phyloP scores from a whole-genome alignment of 2,329 filamentous ascomycete genomes.

The Sordariomycetes sp. region DNA sequence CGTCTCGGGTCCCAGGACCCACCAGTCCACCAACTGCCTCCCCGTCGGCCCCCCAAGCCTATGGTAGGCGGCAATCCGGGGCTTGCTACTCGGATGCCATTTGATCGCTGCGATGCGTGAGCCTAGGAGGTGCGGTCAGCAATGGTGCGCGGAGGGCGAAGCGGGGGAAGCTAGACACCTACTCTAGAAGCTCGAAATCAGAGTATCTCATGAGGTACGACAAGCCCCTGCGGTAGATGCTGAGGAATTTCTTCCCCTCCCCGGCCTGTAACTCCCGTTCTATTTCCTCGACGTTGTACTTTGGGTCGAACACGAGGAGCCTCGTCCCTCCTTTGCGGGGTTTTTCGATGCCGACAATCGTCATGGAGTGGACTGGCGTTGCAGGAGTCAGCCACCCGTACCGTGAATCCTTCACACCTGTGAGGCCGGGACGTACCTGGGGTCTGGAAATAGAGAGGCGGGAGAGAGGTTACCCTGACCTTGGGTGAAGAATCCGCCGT shows the following conservation, averaged over 20 bases:
- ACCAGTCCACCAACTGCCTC: neutral
- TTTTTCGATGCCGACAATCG: constrained; percentile 75
- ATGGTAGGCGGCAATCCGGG: neutral
- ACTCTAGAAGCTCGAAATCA: constrained; percentile 74
- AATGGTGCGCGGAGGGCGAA: neutral
- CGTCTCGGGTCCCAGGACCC: neutral
- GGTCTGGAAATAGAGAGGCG: constrained; percentile 87
- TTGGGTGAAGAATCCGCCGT: constrained; percentile 34
- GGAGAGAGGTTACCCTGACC: constrained; percentile 59
- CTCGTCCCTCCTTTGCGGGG: constrained; percentile 52
- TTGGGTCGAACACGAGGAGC: constrained; percentile 78
- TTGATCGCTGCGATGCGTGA: neutral
- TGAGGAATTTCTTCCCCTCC: constrained; percentile 41
- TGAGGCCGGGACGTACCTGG: constrained; percentile 36
- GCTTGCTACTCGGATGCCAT: neutral
- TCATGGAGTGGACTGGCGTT: constrained; percentile 67
- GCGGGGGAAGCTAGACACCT: constrained; percentile 16
- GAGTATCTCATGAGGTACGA: constrained; percentile 59
- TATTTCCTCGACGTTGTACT: constrained; percentile 7
- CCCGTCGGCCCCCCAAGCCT: neutral
- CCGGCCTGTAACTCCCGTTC: neutral
- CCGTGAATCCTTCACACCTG: neutral
- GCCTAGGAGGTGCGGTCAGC: neutral
- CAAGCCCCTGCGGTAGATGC: constrained; percentile 61
- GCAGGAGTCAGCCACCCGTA: neutral